A percentile compares a stretch with the other conserved stretches of the same genome.
Conservation (phyloP, 805 yeast species). For the Yamadazyma endophytica region DNA sequence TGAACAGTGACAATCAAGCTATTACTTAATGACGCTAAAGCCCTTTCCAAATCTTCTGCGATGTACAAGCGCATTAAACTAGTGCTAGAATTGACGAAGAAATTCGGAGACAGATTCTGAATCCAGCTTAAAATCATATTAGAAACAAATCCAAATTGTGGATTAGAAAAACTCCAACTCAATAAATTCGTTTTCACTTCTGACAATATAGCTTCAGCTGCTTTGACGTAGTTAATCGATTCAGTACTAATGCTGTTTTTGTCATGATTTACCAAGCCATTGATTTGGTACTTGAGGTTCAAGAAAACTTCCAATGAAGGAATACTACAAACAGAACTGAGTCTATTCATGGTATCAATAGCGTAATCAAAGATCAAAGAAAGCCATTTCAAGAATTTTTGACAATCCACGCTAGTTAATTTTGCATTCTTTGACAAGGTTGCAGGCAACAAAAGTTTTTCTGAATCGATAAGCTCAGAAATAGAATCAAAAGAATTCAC, state of each 20-base stretch:
- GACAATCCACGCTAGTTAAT: slow-evolving; percentile 14
- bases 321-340: too few species aligned
- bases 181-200: slow-evolving; percentile 22
- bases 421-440: slow-evolving; percentile 15
- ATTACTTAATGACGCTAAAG: slow-evolving; percentile 49
- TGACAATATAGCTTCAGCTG: slow-evolving; percentile 16
- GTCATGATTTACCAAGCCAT: slow-evolving; percentile 26
- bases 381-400: slow-evolving; percentile 20
- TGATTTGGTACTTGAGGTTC: slow-evolving; percentile 5
- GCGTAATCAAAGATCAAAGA: slow-evolving; percentile 37
- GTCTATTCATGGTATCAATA: too few species aligned
- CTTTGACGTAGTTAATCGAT: slow-evolving; percentile 15
- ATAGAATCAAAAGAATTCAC: slow-evolving; percentile 7
- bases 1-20: slow-evolving; percentile 69
- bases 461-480: slow-evolving; percentile 10
- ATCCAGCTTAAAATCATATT: slow-evolving; percentile 49
- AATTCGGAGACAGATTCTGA: slow-evolving; percentile 11
- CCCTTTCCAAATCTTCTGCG: slow-evolving; percentile 40
- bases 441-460: slow-evolving; percentile 10
- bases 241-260: slow-evolving; percentile 9
- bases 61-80: slow-evolving; percentile 13
- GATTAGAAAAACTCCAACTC: slow-evolving; percentile 30
- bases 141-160: slow-evolving; percentile 41
- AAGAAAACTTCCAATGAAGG: slow-evolving; percentile 11
- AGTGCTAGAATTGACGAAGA: slow-evolving; percentile 21